Evolutionary conservation across 441 rosid genomes (phyloP).

Genomic region (Gossypium aridum): DNA sequence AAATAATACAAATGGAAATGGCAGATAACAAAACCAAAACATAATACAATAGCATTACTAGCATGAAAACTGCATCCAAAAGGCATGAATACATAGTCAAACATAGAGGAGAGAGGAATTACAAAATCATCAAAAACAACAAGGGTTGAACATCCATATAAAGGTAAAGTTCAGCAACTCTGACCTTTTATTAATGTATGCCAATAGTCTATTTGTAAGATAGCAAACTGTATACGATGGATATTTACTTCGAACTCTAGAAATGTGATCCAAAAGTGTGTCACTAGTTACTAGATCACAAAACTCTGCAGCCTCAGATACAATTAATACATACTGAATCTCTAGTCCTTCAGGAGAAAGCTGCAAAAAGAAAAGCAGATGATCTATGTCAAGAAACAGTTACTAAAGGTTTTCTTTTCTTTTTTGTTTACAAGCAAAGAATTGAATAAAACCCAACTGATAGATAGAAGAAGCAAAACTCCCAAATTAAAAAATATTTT

Average conservation of each 20-base stretch:
- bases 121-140: constrained; percentile 1
- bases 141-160: constrained; percentile 4
- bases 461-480: background rate
- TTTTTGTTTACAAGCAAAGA: background rate
- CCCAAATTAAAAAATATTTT: background rate
- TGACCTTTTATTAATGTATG: constrained; percentile 76
- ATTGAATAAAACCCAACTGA: background rate
- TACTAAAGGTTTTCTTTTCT: background rate
- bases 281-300: constrained; percentile 62
- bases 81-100: background rate
- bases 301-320: constrained; percentile 84
- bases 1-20: background rate
- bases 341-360: constrained; percentile 39
- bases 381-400: constrained; percentile 13
- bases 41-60: background rate
- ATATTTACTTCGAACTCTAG: constrained; percentile 51
- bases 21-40: background rate
- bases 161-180: constrained; percentile 8
- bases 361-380: constrained; percentile 39
- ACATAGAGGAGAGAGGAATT: background rate
- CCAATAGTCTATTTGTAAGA: constrained; percentile 78
- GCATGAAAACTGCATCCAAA: background rate
- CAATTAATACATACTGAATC: constrained; percentile 56
- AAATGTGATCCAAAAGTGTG: constrained; percentile 52
- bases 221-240: constrained; percentile 81